These are phyloP conservation scores for Penium margaritaceum DNA, from an alignment of 139 green algal genomes.

Conservation along the genomic window DNA sequence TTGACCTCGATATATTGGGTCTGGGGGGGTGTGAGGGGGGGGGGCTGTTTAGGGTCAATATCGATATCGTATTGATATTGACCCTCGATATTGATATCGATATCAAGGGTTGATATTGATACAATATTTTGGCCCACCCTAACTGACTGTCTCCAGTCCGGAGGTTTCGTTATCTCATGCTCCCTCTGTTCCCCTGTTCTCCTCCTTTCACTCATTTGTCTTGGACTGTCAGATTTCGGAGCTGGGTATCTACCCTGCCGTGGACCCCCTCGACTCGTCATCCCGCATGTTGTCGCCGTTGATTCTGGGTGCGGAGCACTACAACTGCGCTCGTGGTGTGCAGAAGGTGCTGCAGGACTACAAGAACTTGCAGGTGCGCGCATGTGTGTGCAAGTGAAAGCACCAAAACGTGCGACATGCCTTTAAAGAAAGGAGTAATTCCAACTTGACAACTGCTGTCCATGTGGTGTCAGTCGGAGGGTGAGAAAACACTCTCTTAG, in stretches of 20 bases:
- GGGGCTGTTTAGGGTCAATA: too few species aligned
- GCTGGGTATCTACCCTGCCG: conserved; percentile 98
- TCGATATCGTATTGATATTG: not conserved
- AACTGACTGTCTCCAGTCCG: not conserved
- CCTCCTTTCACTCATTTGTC: not conserved
- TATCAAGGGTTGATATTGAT: not conserved
- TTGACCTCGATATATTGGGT: too few species aligned
- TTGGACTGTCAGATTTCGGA: conserved; percentile 88
- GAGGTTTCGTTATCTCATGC: not conserved
- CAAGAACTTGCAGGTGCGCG: conserved; percentile 55
- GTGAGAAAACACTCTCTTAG: too few species aligned
- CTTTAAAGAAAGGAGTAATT: too few species aligned
- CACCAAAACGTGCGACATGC: too few species aligned
- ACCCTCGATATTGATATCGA: not conserved
- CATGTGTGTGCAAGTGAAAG: too few species aligned
- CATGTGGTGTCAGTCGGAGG: too few species aligned
- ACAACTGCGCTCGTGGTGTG: conserved; percentile 83
- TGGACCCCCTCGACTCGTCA: conserved; percentile 98
- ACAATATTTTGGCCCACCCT: not conserved
- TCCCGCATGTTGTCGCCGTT: conserved; percentile 90
- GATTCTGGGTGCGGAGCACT: conserved; percentile 94
- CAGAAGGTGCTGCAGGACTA: conserved; percentile 92
- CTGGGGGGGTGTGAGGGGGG: too few species aligned
- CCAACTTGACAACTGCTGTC: too few species aligned
- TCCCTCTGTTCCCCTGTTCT: not conserved